Percentiles rank a stretch among this genome's conserved stretches.
phyloP scores from a whole-genome alignment of 2,329 filamentous ascomycete species.

The Penicillium decumbens region DNA sequence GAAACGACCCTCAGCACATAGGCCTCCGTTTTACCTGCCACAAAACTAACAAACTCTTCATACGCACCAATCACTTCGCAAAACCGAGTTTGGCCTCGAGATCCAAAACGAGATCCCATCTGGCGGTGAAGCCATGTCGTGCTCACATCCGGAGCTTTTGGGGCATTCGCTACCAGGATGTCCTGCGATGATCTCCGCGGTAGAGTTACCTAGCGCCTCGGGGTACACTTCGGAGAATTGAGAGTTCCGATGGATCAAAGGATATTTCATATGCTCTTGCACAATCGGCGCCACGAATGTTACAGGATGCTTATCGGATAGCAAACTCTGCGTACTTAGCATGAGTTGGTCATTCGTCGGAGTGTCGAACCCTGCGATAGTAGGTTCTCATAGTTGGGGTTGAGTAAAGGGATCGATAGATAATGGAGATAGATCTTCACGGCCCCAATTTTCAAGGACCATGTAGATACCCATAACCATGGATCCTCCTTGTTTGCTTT shows the following conservation, averaged over 20 bases:
- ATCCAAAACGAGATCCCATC: conserved; percentile 15
- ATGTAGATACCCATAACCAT: neutral
- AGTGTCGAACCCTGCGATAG: neutral
- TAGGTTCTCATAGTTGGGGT: neutral
- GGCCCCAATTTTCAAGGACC: neutral
- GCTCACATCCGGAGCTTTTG: conserved; percentile 7
- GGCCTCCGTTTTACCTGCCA: conserved; percentile 3
- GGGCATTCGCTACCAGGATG: neutral
- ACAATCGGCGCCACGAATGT: conserved; percentile 1
- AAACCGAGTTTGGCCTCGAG: conserved; percentile 1
- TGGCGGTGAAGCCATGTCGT: conserved; percentile 23
- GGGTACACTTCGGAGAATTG: conserved; percentile 1
- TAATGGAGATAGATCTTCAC: neutral
- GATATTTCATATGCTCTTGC: neutral
- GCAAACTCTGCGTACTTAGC: neutral
- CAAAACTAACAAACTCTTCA: conserved; percentile 7
- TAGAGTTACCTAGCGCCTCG: neutral
- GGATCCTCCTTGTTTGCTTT: conserved; percentile 2
- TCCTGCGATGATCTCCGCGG: neutral
- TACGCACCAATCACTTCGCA: conserved; percentile 15
- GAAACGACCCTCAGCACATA: conserved; percentile 1
- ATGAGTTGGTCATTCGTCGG: neutral
- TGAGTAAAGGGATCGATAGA: neutral
- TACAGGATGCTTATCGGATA: neutral
- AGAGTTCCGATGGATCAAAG: neutral